A percentile compares a stretch with the other conserved stretches of the same genome.
Conservation (phyloP, 306 rosid genomes). For the Parietaria judaica region DNA sequence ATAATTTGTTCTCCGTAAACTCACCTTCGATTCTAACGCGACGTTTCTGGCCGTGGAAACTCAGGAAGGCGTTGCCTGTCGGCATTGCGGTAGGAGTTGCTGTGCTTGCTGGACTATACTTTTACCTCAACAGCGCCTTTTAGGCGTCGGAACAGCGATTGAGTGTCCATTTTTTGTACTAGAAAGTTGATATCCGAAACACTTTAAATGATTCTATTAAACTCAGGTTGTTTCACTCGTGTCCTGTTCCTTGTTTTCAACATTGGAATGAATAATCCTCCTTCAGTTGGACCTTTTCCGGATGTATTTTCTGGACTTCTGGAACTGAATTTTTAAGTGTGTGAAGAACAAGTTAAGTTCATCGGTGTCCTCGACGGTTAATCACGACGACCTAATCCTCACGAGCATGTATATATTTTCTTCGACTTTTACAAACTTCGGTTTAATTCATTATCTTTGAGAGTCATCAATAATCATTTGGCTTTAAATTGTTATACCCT, state of each 20-base stretch:
- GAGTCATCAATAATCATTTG: too few relatives aligned
- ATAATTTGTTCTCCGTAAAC: too few relatives aligned
- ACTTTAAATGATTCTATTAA: too few relatives aligned
- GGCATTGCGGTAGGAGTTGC: constrained; percentile 61
- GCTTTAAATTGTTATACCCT: too few relatives aligned
- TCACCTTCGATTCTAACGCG: too few relatives aligned
- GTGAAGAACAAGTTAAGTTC: background rate
- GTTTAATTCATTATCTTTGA: too few relatives aligned
- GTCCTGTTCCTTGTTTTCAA: too few relatives aligned
- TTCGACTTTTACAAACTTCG: too few relatives aligned
- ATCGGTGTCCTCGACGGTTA: background rate
- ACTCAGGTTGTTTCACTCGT: background rate
- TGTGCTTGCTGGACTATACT: constrained; percentile 70
- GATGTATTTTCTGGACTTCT: too few relatives aligned
- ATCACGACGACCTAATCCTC: too few relatives aligned
- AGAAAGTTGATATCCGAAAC: background rate
- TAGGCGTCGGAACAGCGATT: constrained; percentile 10
- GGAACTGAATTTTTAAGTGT: background rate
- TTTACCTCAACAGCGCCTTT: constrained; percentile 48
- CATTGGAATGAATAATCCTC: background rate
- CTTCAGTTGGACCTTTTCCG: background rate
- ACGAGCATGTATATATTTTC: too few relatives aligned
- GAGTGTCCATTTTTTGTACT: background rate
- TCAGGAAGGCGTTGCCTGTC: constrained; percentile 71
- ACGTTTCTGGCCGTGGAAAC: background rate